These are phyloP conservation scores for Debaryomyces subglobosus DNA, from an alignment of 1,139 yeast genomes.

Conservation along the genomic window DNA sequence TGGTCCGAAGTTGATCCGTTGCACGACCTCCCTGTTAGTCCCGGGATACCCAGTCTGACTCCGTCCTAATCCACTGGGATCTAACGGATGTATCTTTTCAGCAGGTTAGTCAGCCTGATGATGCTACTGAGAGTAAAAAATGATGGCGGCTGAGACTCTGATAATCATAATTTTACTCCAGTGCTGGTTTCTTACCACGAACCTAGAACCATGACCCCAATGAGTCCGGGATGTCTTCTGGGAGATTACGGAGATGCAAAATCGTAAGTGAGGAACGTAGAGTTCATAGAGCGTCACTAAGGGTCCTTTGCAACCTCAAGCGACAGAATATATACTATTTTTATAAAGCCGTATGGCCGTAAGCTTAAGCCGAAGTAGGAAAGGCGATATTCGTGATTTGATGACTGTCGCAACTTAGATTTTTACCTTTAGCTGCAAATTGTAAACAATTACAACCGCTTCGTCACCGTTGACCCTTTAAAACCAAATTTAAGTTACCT, in stretches of 20 bases:
- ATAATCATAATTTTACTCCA: background rate
- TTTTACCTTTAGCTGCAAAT: background rate
- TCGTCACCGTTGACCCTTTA: background rate
- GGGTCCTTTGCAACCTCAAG: background rate
- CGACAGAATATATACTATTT: background rate
- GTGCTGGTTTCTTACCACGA: background rate
- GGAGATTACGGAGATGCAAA: background rate
- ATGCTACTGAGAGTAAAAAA: background rate
- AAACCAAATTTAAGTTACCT: background rate
- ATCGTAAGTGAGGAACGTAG: background rate
- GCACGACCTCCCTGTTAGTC: constrained; percentile 4
- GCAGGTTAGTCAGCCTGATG: background rate
- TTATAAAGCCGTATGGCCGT: background rate
- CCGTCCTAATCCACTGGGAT: background rate
- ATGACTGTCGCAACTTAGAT: constrained; percentile 4
- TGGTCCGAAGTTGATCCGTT: constrained; percentile 6
- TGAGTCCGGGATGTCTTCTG: background rate
- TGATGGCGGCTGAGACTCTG: background rate
- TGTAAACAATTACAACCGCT: background rate
- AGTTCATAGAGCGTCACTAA: background rate
- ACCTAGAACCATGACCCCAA: background rate
- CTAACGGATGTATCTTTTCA: background rate
- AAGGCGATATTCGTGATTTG: background rate
- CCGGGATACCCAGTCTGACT: background rate
- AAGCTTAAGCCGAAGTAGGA: background rate